Percentiles rank a stretch among this genome's conserved stretches.
Conservation (phyloP, 805 yeast genomes). For the Starmerella khaoyaiensis region DNA sequence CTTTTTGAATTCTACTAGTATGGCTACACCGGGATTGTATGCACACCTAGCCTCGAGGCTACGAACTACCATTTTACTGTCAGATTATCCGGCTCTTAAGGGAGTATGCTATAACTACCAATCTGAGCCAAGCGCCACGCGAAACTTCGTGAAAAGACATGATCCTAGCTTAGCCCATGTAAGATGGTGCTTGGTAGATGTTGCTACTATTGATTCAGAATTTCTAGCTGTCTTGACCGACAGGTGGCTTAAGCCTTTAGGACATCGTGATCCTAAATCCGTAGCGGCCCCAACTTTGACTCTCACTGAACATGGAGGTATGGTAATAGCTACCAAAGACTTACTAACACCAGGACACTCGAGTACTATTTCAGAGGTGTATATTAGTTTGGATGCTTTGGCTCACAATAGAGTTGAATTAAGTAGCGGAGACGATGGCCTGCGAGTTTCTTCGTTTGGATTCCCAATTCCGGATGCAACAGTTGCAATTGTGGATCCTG, state of each 20-base stretch:
- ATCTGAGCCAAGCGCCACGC: constrained; percentile 69
- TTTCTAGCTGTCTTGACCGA: constrained; percentile 79
- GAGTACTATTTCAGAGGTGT: constrained; percentile 49
- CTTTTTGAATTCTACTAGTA: constrained; percentile 62
- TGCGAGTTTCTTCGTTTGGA: constrained; percentile 74
- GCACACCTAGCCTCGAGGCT: constrained; percentile 65
- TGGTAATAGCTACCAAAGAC: constrained; percentile 82
- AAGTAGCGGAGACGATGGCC: constrained; percentile 35
- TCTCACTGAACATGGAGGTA: constrained; percentile 88
- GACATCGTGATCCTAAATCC: constrained; percentile 60
- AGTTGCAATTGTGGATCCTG: constrained; percentile 88
- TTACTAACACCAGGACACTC: constrained; percentile 45
- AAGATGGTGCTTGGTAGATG: constrained; percentile 80
- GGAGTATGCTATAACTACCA: constrained; percentile 88
- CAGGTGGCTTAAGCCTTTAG: constrained; percentile 81
- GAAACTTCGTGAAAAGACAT: constrained; percentile 62
- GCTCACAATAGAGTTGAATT: constrained; percentile 60
- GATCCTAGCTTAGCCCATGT: constrained; percentile 68
- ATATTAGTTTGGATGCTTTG: constrained; percentile 60
- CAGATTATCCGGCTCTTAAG: constrained; percentile 80
- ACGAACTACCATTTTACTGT: constrained; percentile 59
- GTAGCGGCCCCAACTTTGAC: constrained; percentile 83
- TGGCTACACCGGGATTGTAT: constrained; percentile 73
- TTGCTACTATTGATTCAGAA: constrained; percentile 83
- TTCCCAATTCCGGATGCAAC: constrained; percentile 91